Conservation (phyloP, 257 asterid species). For the Scutellaria galericulata region DNA sequence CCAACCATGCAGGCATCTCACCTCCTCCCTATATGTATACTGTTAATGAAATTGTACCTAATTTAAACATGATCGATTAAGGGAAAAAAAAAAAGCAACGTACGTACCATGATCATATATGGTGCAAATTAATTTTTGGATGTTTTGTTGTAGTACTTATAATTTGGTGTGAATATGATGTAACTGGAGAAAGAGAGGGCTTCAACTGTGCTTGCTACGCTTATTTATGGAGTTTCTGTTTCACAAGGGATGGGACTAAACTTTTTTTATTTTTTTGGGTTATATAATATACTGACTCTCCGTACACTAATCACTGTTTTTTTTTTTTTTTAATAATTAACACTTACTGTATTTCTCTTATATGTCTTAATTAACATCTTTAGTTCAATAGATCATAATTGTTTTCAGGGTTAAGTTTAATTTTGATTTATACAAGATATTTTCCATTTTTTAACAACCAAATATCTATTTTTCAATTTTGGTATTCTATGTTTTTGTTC, state of each 20-base stretch:
- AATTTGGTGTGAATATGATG: not conserved
- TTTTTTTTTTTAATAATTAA: too few species aligned
- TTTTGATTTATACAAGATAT: too few species aligned
- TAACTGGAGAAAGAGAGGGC: conserved; percentile 50
- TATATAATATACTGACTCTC: not conserved
- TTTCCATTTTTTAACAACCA: too few species aligned
- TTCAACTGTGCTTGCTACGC: conserved; percentile 45
- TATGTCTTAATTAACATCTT: too few species aligned
- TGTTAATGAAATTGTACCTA: too few species aligned
- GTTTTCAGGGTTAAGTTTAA: too few species aligned
- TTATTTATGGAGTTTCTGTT: conserved; percentile 63
- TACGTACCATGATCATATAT: conserved; percentile 56
- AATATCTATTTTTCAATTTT: too few species aligned
- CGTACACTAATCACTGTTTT: not conserved
- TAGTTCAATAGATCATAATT: too few species aligned
- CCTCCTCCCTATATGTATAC: conserved; percentile 47
- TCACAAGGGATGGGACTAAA: conserved; percentile 43
- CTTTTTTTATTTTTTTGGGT: not conserved
- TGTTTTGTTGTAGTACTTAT: not conserved
- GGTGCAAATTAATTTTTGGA: conserved; percentile 1
- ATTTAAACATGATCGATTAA: not conserved
- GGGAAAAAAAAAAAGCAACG: not conserved
- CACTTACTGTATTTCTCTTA: too few species aligned
- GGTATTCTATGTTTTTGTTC: too few species aligned
- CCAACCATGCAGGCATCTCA: conserved; percentile 87